Evolutionary conservation across 2,329 filamentous ascomycete genomes (phyloP), one percentile per base, ranked within the genome.

Genomic region (Fusarium redolens): DNA sequence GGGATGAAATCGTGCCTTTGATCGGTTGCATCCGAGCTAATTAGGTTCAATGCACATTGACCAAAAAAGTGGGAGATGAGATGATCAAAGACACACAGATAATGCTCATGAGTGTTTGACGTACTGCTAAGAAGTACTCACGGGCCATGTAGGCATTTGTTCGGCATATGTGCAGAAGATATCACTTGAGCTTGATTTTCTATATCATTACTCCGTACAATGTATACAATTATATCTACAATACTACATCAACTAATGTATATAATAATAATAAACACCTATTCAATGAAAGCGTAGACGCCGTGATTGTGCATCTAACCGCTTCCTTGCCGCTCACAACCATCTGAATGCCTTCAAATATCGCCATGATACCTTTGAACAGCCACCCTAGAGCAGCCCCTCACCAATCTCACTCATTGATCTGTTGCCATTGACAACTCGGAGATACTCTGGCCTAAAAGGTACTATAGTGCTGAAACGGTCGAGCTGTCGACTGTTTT

Each of bases 21-120:
- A 77, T 76, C 74, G 74, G 74, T 61, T 66, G 55, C 65, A 73
- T 64, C 74, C 74, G 74, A 76, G 60, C 72, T 63, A 67, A 60
- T 61, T 37, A 25, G 62, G 51, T 67, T 25, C 44, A 51, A 40
- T 72, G 57, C 54, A 57, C n/a, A 47, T 60, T 57, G 44, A 41
- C 35, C 22, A 47, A 59, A 71, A 71, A 72, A 74, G 63, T 64
- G 71, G 52, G 50, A 65, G 59, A 60, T 54, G 45, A 52, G 54
- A 51, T 51, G 63, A 58, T 68, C 38, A 63, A 37, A 43, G 33
- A 47, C 14, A 45, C 14, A 10, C 11, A 28, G 35, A 25, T 9
- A 22, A 33, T 54, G 13, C 28, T 28, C n/a, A 50, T 63, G n/a
- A 17, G 50, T 48, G 61, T 55, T 56, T 55, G 40, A 52, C 20